Base-by-base conservation (phyloP, 2,329 filamentous ascomycete species). In the Penicillium sp. region DNA sequence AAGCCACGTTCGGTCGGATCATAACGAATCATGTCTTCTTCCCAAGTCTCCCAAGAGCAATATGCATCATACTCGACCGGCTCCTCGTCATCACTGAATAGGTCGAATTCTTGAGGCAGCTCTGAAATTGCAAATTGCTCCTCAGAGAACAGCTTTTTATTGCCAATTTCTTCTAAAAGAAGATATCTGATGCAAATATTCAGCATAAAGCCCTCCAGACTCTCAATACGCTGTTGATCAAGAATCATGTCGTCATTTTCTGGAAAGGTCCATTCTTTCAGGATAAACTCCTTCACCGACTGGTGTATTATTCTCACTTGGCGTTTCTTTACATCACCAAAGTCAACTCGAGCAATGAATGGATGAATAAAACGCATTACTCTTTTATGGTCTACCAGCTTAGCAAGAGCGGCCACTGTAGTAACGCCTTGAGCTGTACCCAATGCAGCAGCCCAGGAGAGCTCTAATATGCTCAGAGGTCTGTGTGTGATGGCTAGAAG, bases 21-120 rank as follows among this genome's bases (percentile, higher is more conserved):
- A 40, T 61, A 66, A 53, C 58, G 65, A 52, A 64, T 63, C 66
- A 70, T 67, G 53, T 64, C 56, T 51, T 64, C 59, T 62, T 72
- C 70, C 68, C 63, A 69, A 2, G 45, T 47, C 47, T 72, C 66
- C 68, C 68, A 70, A 7, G 63, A 61, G 57, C 59, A 66, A 52
- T 63, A 26, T 14, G 40, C 56, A 47, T 64, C 55, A 11, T 30
- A 30, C 8, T 30, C 8, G 8, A 30, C 8, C 5, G 28, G 28
- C 5, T 11, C 28, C 12, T 30, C 28, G 12, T 5, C 12, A 9
- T 30, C 28, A 11, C 12, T 30, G 12, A 30, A 30, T 30, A 30
- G 12, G 28, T 30, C 28, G 28, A 30, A 3, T 9, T 30, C 28
- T 30, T 30, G 28, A 2, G 28, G 28, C 28, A 30, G 8, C 28